Evolutionary conservation across 1,284 basidiomycete genomes (phyloP), one percentile per base, ranked within the genome.

Genomic region (Pseudozyma pruni): DNA sequence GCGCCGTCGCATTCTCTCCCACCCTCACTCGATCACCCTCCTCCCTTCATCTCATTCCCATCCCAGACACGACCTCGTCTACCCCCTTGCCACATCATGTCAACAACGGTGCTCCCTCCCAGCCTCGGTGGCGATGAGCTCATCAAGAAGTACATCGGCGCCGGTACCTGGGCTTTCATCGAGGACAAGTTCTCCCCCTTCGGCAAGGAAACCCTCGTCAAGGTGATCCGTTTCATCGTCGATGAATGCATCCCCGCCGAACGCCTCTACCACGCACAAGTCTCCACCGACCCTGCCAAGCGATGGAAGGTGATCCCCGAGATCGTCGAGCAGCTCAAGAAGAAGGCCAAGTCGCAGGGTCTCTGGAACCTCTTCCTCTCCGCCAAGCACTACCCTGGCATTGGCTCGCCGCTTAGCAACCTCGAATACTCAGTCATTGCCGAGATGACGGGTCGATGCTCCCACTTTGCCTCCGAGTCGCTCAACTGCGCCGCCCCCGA

Each of bases 391-490:
- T 97, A 95, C 83, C 93, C 93, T 14, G 54, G 67, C 38, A 48
- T 61, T 78, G 94, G 95, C 48, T 90, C 92, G n/a, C 90, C 91
- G 14, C 85, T 98, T 72, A 90, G 89, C 25, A 98, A 98, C 84
- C 86, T 98, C 53, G 94, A 98, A 91, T 98, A 98, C 83, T 93
- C 91, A 43, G 90, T 97, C 37, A 95, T 98, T 89, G 94, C 94
- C 37, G 95, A 98, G 84, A 85, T 98, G 60, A 88, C 96, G 74
- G 95, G 94, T 11, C 88, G 93, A 66, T 89, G 87, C 34, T 89
- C 90, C 6, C 89, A 89, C 75, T 85, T 94, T 46, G 91, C 89
- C n/a, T 88, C 93, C 29, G 90, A 96, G 84, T 87, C 87, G 22
- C 89, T 91, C 66, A 97, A 97, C 81, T 97, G 94, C 84, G 89